Evolutionary conservation across 2,329 filamentous ascomycete genomes (phyloP).

Genomic region (Atkinsonella texensis): DNA sequence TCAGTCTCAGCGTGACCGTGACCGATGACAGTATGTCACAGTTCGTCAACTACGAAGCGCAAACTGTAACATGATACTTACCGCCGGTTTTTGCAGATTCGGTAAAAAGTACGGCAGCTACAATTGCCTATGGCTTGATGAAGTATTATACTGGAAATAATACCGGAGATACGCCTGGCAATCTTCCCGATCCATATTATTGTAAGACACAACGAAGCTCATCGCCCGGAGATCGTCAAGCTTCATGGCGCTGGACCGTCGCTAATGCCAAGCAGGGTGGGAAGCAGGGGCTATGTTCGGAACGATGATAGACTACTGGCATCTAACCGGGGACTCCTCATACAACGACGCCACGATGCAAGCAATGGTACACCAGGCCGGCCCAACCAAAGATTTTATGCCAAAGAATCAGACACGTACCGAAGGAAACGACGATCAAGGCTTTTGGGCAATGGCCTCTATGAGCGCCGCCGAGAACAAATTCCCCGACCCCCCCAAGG

Average conservation of each 20-base stretch:
- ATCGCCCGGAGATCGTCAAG: constrained; percentile 15
- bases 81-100: constrained; percentile 25
- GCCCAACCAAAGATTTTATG: constrained; percentile 51
- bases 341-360: constrained; percentile 50
- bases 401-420: constrained; percentile 51
- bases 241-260: neutral
- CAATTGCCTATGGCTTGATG: constrained; percentile 34
- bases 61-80: neutral
- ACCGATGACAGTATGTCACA: constrained; percentile 18
- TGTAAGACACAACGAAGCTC: constrained; percentile 30
- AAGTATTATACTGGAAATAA: constrained; percentile 45
- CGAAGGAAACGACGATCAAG: constrained; percentile 63
- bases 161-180: constrained; percentile 45
- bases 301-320: constrained; percentile 61
- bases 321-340: constrained; percentile 51
- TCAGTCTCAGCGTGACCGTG: constrained; percentile 20
- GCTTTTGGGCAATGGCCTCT: constrained; percentile 76
- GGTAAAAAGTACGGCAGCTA: constrained; percentile 34
- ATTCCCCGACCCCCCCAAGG: constrained; percentile 54
- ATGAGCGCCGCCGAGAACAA: constrained; percentile 68
- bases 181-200: constrained; percentile 50
- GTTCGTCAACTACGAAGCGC: neutral
- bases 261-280: constrained; percentile 40
- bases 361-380: constrained; percentile 48
- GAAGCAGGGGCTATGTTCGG: constrained; percentile 62